Evolutionary conservation across 1,284 basidiomycete species (phyloP).

Genomic region (Tetrapyrgos nigripes): DNA sequence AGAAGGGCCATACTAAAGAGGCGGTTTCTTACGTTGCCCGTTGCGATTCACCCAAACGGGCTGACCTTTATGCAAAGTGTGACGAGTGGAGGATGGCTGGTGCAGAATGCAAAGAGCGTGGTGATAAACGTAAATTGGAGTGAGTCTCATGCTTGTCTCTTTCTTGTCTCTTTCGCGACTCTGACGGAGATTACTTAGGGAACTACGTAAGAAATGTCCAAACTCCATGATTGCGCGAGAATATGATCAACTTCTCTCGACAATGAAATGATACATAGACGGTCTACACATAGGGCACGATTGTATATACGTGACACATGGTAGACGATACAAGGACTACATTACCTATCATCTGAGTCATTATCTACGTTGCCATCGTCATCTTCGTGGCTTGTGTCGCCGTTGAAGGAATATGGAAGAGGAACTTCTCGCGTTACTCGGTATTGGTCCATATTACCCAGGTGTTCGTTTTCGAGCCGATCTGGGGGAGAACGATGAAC

Average conservation of each 20-base stretch:
- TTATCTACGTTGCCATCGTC: slow-evolving; percentile 21
- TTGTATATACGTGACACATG: neutral
- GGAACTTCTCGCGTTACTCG: slow-evolving; percentile 83
- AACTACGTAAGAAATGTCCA: slow-evolving; percentile 73
- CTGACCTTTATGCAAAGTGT: slow-evolving; percentile 88
- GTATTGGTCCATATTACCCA: slow-evolving; percentile 87
- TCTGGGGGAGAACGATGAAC: slow-evolving; percentile 41
- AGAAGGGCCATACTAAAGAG: slow-evolving; percentile 75
- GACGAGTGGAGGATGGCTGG: slow-evolving; percentile 90
- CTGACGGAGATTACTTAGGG: slow-evolving; percentile 45
- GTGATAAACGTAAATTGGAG: slow-evolving; percentile 84
- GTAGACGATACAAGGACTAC: neutral
- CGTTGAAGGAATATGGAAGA: slow-evolving; percentile 69
- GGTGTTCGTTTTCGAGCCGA: slow-evolving; percentile 87
- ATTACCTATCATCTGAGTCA: neutral
- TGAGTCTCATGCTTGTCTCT: slow-evolving; percentile 53
- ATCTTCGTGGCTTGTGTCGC: slow-evolving; percentile 40
- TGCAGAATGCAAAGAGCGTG: slow-evolving; percentile 85
- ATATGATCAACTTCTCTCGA: slow-evolving; percentile 70
- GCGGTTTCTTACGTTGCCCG: slow-evolving; percentile 78
- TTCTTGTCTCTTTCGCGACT: slow-evolving; percentile 10
- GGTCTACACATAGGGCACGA: too few relatives aligned
- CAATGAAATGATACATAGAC: slow-evolving; percentile 59
- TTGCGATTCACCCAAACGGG: slow-evolving; percentile 84
- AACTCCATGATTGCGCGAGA: slow-evolving; percentile 82